phyloP scores from a whole-genome alignment of 1,139 yeast genomes.

The Yamadazyma atlantica region DNA sequence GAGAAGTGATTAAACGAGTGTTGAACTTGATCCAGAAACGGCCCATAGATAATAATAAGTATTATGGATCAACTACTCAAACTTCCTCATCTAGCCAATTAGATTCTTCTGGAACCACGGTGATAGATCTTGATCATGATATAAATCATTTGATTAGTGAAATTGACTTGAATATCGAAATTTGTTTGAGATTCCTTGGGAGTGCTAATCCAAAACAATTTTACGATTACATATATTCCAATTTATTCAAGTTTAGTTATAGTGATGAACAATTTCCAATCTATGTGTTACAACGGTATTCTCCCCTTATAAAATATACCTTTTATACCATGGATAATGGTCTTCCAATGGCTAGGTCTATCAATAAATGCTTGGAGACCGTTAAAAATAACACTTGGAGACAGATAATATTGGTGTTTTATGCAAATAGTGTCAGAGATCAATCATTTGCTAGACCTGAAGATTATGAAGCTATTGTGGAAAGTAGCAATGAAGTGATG shows the following conservation, averaged over 20 bases:
- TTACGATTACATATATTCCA: slow-evolving; percentile 37
- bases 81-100: neutral
- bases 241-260: slow-evolving; percentile 34
- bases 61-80: slow-evolving; percentile 3
- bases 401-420: slow-evolving; percentile 50
- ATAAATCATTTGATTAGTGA: slow-evolving; percentile 8
- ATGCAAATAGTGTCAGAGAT: slow-evolving; percentile 47
- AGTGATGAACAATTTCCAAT: slow-evolving; percentile 43
- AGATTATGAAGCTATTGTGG: slow-evolving; percentile 39
- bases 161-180: slow-evolving; percentile 15
- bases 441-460: slow-evolving; percentile 61
- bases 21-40: slow-evolving; percentile 21
- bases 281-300: slow-evolving; percentile 37
- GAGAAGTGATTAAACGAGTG: slow-evolving; percentile 22
- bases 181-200: slow-evolving; percentile 46
- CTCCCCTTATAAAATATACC: slow-evolving; percentile 52
- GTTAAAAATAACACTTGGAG: slow-evolving; percentile 56
- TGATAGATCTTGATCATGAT: neutral
- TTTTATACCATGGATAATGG: slow-evolving; percentile 45
- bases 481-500: slow-evolving; percentile 27
- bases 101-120: neutral
- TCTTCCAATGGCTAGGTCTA: slow-evolving; percentile 35
- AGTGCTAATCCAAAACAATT: slow-evolving; percentile 57
- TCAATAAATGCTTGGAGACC: slow-evolving; percentile 37
- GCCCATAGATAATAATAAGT: slow-evolving; percentile 15